Percentiles rank a stretch among this genome's conserved stretches.
phyloP scores from a whole-genome alignment of 2,329 filamentous ascomycete species.

The Juglanconis juglandina region DNA sequence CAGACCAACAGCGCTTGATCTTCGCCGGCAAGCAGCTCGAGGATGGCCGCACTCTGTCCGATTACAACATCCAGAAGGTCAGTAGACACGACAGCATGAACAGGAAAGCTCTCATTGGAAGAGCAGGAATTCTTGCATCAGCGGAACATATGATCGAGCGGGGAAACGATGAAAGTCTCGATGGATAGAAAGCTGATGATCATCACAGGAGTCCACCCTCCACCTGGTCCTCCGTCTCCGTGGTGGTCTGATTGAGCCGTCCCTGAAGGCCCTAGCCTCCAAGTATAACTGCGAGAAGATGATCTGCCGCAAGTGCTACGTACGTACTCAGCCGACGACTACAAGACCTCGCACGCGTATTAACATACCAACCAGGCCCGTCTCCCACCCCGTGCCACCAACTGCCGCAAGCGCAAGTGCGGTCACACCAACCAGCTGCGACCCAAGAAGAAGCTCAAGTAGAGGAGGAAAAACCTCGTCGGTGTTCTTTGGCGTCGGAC shows the following conservation, averaged over 20 bases:
- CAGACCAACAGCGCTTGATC: constrained; percentile 97
- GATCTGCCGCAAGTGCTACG: constrained; percentile 99
- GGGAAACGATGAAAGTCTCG: not conserved
- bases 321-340: constrained; percentile 47
- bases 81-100: constrained; percentile 29
- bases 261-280: constrained; percentile 94
- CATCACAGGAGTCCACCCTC: constrained; percentile 83
- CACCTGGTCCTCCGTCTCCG: constrained; percentile 98
- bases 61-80: constrained; percentile 99
- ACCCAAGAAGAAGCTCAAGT: constrained; percentile 99
- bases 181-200: constrained; percentile 12
- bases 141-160: not conserved
- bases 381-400: constrained; percentile 96
- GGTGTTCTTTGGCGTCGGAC: constrained; percentile 32
- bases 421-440: constrained; percentile 99
- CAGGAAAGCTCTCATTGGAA: not conserved
- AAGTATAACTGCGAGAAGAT: constrained; percentile 99
- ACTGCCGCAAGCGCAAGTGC: constrained; percentile 99
- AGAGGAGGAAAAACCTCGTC: constrained; percentile 45
- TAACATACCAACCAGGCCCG: constrained; percentile 52
- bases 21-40: constrained; percentile 99
- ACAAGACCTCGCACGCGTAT: constrained; percentile 5
- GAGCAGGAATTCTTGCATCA: constrained; percentile 6
- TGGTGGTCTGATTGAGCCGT: constrained; percentile 99
- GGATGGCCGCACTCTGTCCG: constrained; percentile 92